Evolutionary conservation across 805 yeast species (phyloP).

Genomic region (Diddensiella transvaalensis): DNA sequence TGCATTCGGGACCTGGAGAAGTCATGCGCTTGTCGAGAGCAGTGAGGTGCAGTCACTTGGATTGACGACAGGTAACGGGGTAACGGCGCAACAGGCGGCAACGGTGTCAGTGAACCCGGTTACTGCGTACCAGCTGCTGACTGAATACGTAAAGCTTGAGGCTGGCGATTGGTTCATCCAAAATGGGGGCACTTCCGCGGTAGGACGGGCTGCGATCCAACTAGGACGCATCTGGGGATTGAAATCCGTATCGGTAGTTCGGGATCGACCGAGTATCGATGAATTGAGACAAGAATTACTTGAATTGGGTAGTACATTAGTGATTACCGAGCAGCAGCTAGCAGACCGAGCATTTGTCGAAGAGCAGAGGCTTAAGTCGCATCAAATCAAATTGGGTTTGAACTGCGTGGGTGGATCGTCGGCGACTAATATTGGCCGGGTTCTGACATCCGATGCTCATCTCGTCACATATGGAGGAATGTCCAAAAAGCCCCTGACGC

Average conservation of each 20-base stretch:
- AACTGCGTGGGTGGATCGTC: constrained; percentile 94
- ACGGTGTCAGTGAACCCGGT: constrained; percentile 90
- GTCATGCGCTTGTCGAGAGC: constrained; percentile 58
- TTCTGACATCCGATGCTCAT: constrained; percentile 61
- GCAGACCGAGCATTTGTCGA: constrained; percentile 62
- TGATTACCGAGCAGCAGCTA: constrained; percentile 84
- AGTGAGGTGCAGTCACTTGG: constrained; percentile 57
- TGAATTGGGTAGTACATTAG: constrained; percentile 77
- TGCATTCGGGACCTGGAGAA: constrained; percentile 92
- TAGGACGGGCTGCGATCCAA: constrained; percentile 88
- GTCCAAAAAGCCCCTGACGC: constrained; percentile 91
- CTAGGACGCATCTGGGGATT: constrained; percentile 73
- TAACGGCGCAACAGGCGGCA: constrained; percentile 54
- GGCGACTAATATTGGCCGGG: constrained; percentile 76
- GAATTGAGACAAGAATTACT: constrained; percentile 52
- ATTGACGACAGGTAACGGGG: constrained; percentile 38
- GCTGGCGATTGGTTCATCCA: constrained; percentile 88
- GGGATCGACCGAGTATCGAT: constrained; percentile 80
- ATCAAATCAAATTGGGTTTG: constrained; percentile 71
- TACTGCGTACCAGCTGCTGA: constrained; percentile 86
- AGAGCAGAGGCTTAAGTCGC: constrained; percentile 40
- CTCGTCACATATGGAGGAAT: constrained; percentile 95
- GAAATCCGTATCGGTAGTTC: constrained; percentile 81
- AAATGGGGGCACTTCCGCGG: constrained; percentile 95
- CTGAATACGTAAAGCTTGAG: constrained; percentile 56